These are phyloP conservation scores for Ceratocystis harringtonii DNA, from an alignment of 2,329 filamentous ascomycete genomes.

Conservation along the genomic window DNA sequence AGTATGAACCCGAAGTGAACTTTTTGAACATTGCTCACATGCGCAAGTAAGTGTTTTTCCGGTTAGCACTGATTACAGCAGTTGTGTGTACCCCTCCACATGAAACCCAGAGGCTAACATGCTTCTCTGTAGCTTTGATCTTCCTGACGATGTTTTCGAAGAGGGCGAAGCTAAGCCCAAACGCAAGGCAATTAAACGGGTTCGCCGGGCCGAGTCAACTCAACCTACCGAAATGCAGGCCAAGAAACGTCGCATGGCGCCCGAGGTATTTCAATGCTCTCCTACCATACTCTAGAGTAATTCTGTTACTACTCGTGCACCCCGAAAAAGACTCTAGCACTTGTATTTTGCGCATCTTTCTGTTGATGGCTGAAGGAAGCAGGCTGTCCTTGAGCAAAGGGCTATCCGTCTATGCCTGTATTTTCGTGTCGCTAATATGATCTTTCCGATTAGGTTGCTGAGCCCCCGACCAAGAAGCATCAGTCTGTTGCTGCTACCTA, in stretches of 20 bases:
- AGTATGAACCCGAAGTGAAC: conserved; percentile 60
- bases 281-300: not conserved
- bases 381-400: not conserved
- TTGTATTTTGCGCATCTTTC: not conserved
- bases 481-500: conserved; percentile 3
- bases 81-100: not conserved
- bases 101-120: conserved; percentile 1
- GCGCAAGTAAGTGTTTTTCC: conserved; percentile 51
- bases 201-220: conserved; percentile 21
- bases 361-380: not conserved
- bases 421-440: too few species aligned
- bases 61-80: not conserved
- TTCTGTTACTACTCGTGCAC: not conserved
- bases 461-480: not conserved
- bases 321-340: too few species aligned
- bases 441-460: not conserved
- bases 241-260: conserved; percentile 35
- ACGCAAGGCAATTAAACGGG: conserved; percentile 34
- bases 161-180: conserved; percentile 60
- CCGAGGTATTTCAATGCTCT: conserved; percentile 28
- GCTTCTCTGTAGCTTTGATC: conserved; percentile 48
- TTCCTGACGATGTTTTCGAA: conserved; percentile 82
- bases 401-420: not conserved
- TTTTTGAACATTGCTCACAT: conserved; percentile 70
- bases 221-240: conserved; percentile 26